These are phyloP conservation scores for Zoysia japonica DNA, from an alignment of 176 grass and related monocot species.

Conservation along the genomic window DNA sequence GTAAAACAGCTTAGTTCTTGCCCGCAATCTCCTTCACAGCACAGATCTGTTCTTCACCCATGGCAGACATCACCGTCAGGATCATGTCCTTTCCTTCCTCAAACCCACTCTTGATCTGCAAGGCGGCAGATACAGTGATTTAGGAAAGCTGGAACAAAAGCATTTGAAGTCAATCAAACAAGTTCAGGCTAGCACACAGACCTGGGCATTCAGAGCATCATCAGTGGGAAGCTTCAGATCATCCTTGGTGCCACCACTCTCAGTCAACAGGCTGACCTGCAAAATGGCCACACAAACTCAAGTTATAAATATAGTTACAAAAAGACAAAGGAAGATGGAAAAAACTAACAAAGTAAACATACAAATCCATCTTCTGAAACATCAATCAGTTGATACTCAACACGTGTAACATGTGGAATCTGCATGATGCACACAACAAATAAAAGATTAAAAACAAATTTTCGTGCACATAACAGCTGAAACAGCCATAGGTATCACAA, in stretches of 20 bases:
- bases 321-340: neutral
- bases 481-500: neutral
- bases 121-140: neutral
- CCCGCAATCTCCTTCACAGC: conserved; percentile 51
- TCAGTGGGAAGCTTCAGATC: conserved; percentile 58
- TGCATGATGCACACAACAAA: neutral
- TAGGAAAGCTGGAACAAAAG: neutral
- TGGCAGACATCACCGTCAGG: conserved; percentile 59
- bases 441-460: conserved; percentile 14
- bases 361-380: conserved; percentile 65
- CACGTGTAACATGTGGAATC: conserved; percentile 47
- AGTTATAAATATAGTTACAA: neutral
- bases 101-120: conserved; percentile 51
- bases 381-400: conserved; percentile 63
- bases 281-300: neutral
- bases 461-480: neutral
- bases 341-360: neutral
- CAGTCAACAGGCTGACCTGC: conserved; percentile 61
- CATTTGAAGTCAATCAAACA: neutral
- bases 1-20: conserved; percentile 33
- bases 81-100: conserved; percentile 63
- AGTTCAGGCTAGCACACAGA: conserved; percentile 9
- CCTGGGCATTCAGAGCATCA: conserved; percentile 38
- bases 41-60: conserved; percentile 68
- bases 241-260: conserved; percentile 55